Base-by-base conservation (phyloP, 2,329 filamentous ascomycete genomes). In the Calonectria hawksworthii region DNA sequence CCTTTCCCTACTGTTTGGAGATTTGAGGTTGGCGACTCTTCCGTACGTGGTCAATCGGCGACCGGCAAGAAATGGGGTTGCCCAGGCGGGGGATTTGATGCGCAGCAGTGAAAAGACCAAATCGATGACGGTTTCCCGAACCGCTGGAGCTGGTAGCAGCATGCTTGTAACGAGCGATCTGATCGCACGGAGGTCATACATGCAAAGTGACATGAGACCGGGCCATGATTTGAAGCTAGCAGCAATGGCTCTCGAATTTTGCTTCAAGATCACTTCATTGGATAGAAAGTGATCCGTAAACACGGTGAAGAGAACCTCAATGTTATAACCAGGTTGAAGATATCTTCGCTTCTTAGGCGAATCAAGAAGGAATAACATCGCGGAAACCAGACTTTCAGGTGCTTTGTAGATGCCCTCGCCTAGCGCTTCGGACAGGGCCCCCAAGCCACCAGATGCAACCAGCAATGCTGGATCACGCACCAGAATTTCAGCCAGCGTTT, bases 1-100 rank as follows among this genome's bases (percentile, higher is more conserved):
- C 56, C 88, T 83, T 28, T 87, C 86, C 75, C 90, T 90, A 18
- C 82, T 83, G 10, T 86, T 85, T 34, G 92, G 89, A 1, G 93
- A 89, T 78, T 95, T 95, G 67, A 99, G 87, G 75, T 95, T 97
- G 10, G 95, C 93, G 47, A 99, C 96, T 80, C 98, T 92, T n/a
- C 96, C 96, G 83, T 99, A 99, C 0, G 97, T 99, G 0, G 98
- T 99, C 61, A 99, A 88, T 74, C 98, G 91, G 77, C 97, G 92
- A 10, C 97, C 98, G 44, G 98, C 97, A 61, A 99, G 90, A 83
- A 98, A 99, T 0, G 96, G 98, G 0, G 95, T 96, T 10, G 97
- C 98, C 97, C 97, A 99, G 5, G 11, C 96, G 93, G 54, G 97
- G 93, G 73, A 96, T 61, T 99, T 99, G 82, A 99, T 98, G 44